Evolutionary conservation across 352 stramenopile species (phyloP).

Genomic region (Elongisporangium senticosum): DNA sequence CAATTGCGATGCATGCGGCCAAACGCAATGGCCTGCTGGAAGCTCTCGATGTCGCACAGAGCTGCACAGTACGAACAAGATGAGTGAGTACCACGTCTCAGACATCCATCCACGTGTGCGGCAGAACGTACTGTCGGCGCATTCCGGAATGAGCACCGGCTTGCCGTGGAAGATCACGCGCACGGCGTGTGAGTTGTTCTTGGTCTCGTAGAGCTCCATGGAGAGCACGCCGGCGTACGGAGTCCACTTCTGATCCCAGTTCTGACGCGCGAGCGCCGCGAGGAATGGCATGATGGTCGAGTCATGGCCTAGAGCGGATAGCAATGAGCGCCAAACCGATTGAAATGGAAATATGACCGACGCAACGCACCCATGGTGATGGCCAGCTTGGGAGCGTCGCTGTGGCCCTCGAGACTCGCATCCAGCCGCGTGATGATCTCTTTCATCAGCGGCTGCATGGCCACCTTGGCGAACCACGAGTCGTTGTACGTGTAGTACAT

Average conservation of each 20-base stretch:
- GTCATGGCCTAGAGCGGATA: constrained; percentile 46
- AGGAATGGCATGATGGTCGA: constrained; percentile 86
- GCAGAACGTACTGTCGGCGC: constrained; percentile 50
- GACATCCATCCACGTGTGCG: background rate
- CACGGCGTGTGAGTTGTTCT: constrained; percentile 39
- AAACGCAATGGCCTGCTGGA: constrained; percentile 52
- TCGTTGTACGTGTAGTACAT: constrained; percentile 73
- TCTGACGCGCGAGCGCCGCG: constrained; percentile 55
- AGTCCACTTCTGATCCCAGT: constrained; percentile 82
- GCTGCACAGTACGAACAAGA: constrained; percentile 9
- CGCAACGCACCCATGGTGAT: constrained; percentile 65
- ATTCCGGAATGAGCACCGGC: constrained; percentile 63
- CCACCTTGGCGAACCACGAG: constrained; percentile 76
- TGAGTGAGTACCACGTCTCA: constrained; percentile 7
- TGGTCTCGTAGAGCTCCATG: constrained; percentile 81
- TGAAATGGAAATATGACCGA: background rate
- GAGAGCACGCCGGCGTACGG: constrained; percentile 74
- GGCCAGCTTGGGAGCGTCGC: constrained; percentile 47
- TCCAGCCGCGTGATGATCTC: constrained; percentile 70
- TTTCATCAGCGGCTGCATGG: constrained; percentile 76
- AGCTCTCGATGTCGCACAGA: constrained; percentile 61
- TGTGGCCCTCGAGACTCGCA: constrained; percentile 26
- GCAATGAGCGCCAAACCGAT: constrained; percentile 3
- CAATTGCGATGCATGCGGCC: constrained; percentile 49
- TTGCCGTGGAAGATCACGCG: constrained; percentile 77